Conservation (phyloP, 2,329 filamentous ascomycete genomes). For the Neoscytalidium dimidiatum region DNA sequence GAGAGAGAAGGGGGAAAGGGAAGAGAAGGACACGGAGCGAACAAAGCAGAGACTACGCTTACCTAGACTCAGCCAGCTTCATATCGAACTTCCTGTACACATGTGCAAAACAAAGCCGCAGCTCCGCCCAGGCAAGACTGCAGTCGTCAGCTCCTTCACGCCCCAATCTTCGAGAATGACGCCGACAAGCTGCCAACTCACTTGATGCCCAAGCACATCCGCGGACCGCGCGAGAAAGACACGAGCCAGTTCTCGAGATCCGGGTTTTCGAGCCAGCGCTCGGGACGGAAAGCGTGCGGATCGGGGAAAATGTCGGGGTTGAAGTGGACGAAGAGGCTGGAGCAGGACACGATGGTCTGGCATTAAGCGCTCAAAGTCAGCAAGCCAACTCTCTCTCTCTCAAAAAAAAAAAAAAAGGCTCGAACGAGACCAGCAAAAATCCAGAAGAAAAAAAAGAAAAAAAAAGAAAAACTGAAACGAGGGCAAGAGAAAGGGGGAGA, state of each 20-base stretch:
- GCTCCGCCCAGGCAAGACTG: slow-evolving; percentile 24
- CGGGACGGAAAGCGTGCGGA: slow-evolving; percentile 21
- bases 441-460: not conserved
- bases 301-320: slow-evolving; percentile 35
- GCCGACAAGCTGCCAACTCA: not conserved
- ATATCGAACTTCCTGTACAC: slow-evolving; percentile 20
- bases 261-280: slow-evolving; percentile 28
- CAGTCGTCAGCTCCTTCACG: not conserved
- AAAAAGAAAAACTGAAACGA: not conserved
- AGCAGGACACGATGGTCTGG: slow-evolving; percentile 31
- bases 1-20: not conserved
- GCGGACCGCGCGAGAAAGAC: slow-evolving; percentile 33
- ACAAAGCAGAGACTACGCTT: no score
- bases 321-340: slow-evolving; percentile 27
- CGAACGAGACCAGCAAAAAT: no score
- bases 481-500: no score
- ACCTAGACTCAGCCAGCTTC: slow-evolving; percentile 2
- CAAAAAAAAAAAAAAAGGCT: no score
- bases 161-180: not conserved
- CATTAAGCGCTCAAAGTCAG: no score
- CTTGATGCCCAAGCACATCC: slow-evolving; percentile 37
- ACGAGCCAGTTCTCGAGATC: slow-evolving; percentile 30
- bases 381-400: no score
- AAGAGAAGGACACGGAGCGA: no score
- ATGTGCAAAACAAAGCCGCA: slow-evolving; percentile 23